Evolutionary conservation across 805 yeast species (phyloP), one percentile per base, ranked within the genome.

Genomic region (Candida loeiensis): DNA sequence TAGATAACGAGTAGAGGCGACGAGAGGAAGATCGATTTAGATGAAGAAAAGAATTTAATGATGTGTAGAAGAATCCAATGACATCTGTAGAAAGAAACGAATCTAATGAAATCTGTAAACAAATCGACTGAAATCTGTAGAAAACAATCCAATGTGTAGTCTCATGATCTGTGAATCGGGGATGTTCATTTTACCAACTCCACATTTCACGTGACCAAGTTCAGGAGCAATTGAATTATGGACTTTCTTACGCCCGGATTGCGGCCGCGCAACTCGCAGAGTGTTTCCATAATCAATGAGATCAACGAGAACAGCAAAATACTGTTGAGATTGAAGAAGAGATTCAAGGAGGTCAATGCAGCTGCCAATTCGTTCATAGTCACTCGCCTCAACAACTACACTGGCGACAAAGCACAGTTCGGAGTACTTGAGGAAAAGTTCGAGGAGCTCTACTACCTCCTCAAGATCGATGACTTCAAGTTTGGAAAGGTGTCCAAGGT

Each of bases 301-400:
- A 49, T 56, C 44, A 58, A 60, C 39, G 50, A 49, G 40, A 58
- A 61, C 40, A 68, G 66, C 43, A 52, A 62, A 4, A 59, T 63
- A 13, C 54, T 68, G 9, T 40, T 56, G 13, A 46, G 48, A 16
- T 40, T 65, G 18, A 45, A 53, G 27, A 44, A 48, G 17, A 48
- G 55, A 30, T 50, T 62, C 35, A 40, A 43, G 22, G 40, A 45
- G 5, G 49, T 61, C 40, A 56, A 60, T 40, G 44, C 36, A 15
- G 41, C 43, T 18, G 56, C 62, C 11, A 46, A 55, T 33, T 36
- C 39, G 5, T 60, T 52, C 40, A 44, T 65, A 21, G 47, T 60
- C 12, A 43, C 39, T 2, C 45, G 54, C 15, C 43, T 55, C 28
- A 36, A 48, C 4, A 32, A 40, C 3, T 45, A 21, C 13, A 16